Evolutionary conservation across 129 eudicot species (phyloP), one percentile per base, ranked within the genome.

Genomic region (Arctium minus): DNA sequence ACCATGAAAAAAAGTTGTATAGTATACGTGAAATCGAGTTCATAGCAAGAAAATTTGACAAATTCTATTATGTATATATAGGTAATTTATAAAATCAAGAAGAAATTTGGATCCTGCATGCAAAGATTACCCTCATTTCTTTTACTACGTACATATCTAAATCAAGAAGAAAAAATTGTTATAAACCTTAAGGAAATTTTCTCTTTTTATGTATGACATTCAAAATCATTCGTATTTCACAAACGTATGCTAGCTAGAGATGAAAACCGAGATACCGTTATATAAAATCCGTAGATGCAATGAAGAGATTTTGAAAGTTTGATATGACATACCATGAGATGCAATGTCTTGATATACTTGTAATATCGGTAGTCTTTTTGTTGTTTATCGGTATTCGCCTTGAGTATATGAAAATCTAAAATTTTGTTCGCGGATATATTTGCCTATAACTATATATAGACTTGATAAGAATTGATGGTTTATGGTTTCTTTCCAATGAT

Each of bases 271-370:
- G 53, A 18, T 13, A 36, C 5, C 15, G 73, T 5, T 64, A 60
- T 8, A 60, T n/a, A 60, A 60, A 6, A 60, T 5, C 9, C 62
- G 11, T 29, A 48, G 27, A 31, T 44, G 67, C 40, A 27, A 48
- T 31, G 11, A 27, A 48, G 31, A 40, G 79, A 65, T 11, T 37
- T 6, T 5, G 6, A 50, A 53, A 36, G 84, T 36, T 80, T 8
- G 46, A 68, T 75, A 67, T 42, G 42, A 75, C 70, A 68, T 82
- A 82, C 85, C 85, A 82, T 82, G 70, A 74, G 18, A 81, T 40
- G 70, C 75, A 65, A 82, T 75, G 80, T 46, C 18, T 22, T 22
- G 68, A 82, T 82, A 74, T 46, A 29, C 80, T 40, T 22, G 83
- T 72, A 32, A 29, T 72, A 30, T 56, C 35, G 17, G 44, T 73